Conservation (phyloP, 1,284 basidiomycete species). For the Ustilago shanxiensis region DNA sequence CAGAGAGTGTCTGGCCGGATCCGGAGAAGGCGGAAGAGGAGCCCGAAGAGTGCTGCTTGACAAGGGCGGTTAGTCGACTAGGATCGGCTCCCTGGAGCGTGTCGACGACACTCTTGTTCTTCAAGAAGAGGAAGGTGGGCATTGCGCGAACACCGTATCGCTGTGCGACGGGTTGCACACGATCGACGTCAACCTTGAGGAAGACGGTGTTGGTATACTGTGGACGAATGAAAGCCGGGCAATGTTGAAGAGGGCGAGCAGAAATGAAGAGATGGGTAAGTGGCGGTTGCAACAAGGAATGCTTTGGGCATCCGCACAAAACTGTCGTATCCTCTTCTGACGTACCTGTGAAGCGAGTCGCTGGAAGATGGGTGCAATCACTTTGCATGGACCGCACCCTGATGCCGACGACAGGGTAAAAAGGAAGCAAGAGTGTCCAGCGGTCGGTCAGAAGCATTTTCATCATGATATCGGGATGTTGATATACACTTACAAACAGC, state of each 20-base stretch:
- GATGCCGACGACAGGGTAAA: background rate
- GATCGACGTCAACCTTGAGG: constrained; percentile 72
- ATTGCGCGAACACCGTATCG: constrained; percentile 72
- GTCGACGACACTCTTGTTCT: constrained; percentile 70
- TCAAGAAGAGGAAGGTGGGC: constrained; percentile 73
- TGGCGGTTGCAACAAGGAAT: no score
- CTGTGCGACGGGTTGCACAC: constrained; percentile 69
- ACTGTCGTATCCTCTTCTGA: background rate
- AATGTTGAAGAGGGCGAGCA: background rate
- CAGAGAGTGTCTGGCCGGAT: constrained; percentile 49
- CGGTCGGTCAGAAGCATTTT: background rate
- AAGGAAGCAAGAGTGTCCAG: background rate
- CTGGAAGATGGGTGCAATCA: constrained; percentile 45
- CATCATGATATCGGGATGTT: background rate
- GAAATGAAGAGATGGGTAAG: constrained; percentile 13
- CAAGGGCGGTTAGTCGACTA: constrained; percentile 47
- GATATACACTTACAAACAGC: constrained; percentile 38
- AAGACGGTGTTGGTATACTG: constrained; percentile 50
- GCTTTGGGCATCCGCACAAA: no score
- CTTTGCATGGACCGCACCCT: constrained; percentile 58
- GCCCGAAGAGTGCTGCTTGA: constrained; percentile 62
- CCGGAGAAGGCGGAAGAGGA: constrained; percentile 49
- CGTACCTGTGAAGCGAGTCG: constrained; percentile 37
- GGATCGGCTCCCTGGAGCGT: constrained; percentile 65
- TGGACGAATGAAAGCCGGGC: background rate